phyloP scores from a whole-genome alignment of 768 basidiomycete species.

The Lactarius tabidus region DNA sequence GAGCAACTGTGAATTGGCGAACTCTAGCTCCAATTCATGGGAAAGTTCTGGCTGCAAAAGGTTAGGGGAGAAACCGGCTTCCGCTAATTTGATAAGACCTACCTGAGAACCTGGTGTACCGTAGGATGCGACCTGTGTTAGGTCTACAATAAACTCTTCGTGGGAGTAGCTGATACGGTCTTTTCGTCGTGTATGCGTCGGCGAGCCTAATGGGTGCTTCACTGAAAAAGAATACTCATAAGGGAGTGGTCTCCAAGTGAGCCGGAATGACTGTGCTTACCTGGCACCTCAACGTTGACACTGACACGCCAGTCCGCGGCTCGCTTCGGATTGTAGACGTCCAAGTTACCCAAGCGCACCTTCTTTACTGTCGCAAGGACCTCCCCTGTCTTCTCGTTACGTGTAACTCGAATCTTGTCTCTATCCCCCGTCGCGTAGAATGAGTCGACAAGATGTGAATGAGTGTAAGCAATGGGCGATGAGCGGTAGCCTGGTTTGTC shows the following conservation, averaged over 20 bases:
- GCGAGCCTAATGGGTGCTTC: conserved; percentile 59
- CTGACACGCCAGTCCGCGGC: conserved; percentile 90
- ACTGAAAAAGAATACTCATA: conserved; percentile 37
- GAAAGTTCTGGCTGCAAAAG: conserved; percentile 49
- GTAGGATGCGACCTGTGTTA: conserved; percentile 82
- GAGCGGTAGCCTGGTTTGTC: conserved; percentile 47
- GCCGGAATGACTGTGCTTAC: conserved; percentile 42
- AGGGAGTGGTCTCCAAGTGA: background rate
- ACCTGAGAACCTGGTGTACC: conserved; percentile 48
- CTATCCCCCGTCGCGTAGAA: conserved; percentile 55
- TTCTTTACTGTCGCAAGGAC: conserved; percentile 74
- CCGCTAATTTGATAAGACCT: conserved; percentile 28
- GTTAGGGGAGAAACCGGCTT: conserved; percentile 3
- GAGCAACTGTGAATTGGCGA: conserved; percentile 66
- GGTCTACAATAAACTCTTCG: conserved; percentile 88
- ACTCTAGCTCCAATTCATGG: conserved; percentile 91
- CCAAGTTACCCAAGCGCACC: conserved; percentile 78
- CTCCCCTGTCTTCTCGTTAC: conserved; percentile 67
- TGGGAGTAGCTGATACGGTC: conserved; percentile 92
- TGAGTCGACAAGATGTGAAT: conserved; percentile 73
- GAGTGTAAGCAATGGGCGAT: conserved; percentile 66
- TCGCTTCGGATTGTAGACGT: conserved; percentile 79
- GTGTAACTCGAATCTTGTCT: conserved; percentile 77
- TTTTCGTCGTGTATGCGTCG: conserved; percentile 66
- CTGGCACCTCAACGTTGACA: conserved; percentile 85